Conservation (phyloP, 2,329 filamentous ascomycete species). For the Sclerotiophoma versabilis region DNA sequence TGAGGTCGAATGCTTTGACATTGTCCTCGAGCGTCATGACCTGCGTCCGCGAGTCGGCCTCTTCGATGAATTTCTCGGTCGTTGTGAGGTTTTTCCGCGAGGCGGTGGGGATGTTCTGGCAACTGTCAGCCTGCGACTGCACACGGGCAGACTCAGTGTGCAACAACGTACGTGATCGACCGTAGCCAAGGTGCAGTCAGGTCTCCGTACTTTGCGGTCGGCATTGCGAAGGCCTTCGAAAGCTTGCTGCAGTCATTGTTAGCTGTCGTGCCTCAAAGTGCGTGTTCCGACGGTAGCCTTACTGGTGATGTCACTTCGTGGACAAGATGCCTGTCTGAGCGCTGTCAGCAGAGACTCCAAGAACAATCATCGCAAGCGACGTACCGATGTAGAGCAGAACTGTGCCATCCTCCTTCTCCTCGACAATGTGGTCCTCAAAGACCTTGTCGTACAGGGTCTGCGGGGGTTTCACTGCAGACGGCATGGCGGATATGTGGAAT, state of each 20-base stretch:
- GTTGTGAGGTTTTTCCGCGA: slow-evolving; percentile 93
- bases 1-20: slow-evolving; percentile 93
- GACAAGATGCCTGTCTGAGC: slow-evolving; percentile 86
- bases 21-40: slow-evolving; percentile 97
- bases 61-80: slow-evolving; percentile 90
- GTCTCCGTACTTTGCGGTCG: slow-evolving; percentile 83
- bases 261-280: background rate
- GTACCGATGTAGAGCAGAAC: slow-evolving; percentile 90
- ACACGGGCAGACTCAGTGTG: slow-evolving; percentile 1
- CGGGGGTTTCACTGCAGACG: slow-evolving; percentile 72
- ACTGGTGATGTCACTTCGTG: slow-evolving; percentile 98
- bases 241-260: slow-evolving; percentile 71
- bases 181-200: slow-evolving; percentile 95
- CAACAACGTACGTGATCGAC: slow-evolving; percentile 84
- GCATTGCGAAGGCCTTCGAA: slow-evolving; percentile 96
- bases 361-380: slow-evolving; percentile 36
- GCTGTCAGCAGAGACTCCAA: slow-evolving; percentile 29
- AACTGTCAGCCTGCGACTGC: slow-evolving; percentile 20
- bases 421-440: slow-evolving; percentile 90
- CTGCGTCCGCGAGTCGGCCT: slow-evolving; percentile 91
- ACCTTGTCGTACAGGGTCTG: slow-evolving; percentile 98
- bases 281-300: slow-evolving; percentile 49
- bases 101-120: slow-evolving; percentile 88
- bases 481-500: slow-evolving; percentile 66
- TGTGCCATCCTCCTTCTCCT: slow-evolving; percentile 93